phyloP scores from a whole-genome alignment of 108 stramenopile genomes.

The Conticribra guillardii region DNA sequence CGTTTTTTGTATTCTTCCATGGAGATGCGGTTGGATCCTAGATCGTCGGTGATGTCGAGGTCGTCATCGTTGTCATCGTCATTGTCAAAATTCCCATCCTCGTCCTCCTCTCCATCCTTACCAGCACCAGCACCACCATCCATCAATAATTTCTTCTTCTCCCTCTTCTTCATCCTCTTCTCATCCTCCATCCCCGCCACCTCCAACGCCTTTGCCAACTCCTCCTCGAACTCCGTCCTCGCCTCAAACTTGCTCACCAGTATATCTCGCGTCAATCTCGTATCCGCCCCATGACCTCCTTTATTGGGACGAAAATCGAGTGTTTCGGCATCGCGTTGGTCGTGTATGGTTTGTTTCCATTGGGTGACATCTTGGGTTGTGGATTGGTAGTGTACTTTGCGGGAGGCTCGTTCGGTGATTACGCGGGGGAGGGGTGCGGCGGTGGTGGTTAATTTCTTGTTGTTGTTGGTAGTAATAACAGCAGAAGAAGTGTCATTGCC shows the following conservation, averaged over 20 bases:
- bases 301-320: constrained; percentile 91
- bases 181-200: constrained; percentile 88
- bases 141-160: constrained; percentile 55
- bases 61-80: constrained; percentile 1
- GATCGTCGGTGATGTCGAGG: constrained; percentile 69
- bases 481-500: constrained; percentile 2
- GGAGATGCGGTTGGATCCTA: constrained; percentile 84
- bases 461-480: constrained; percentile 1
- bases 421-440: constrained; percentile 74
- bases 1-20: constrained; percentile 92
- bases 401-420: constrained; percentile 81
- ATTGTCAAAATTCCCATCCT: constrained; percentile 18
- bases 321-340: constrained; percentile 91
- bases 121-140: constrained; percentile 5
- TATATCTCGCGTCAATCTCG: constrained; percentile 56
- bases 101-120: constrained; percentile 6
- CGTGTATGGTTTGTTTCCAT: constrained; percentile 87
- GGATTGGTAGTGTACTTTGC: constrained; percentile 86
- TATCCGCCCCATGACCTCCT: constrained; percentile 27
- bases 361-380: constrained; percentile 71
- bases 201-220: constrained; percentile 82
- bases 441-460: constrained; percentile 55
- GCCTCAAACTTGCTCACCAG: constrained; percentile 88
- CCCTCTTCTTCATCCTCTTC: constrained; percentile 66
- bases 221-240: constrained; percentile 92